Conservation (phyloP, 306 rosid genomes). For the Cajanus cajan region DNA sequence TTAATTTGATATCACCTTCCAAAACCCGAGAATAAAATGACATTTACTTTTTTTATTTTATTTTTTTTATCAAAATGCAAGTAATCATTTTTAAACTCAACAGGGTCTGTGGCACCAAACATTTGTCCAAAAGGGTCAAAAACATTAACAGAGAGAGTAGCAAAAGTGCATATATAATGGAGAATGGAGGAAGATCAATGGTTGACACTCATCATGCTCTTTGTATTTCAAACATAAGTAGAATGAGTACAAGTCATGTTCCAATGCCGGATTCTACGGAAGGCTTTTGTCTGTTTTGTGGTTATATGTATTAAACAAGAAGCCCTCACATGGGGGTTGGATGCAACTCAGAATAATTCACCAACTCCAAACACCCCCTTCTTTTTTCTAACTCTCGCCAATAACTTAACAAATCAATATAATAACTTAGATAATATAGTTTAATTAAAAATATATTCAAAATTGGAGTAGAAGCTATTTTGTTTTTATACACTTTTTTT, state of each 20-base stretch:
- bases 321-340: constrained; percentile 63
- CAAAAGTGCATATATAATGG: background rate
- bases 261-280: constrained; percentile 56
- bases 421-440: background rate
- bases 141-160: background rate
- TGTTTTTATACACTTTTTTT: no score
- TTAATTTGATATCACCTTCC: no score
- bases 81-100: background rate
- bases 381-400: constrained; percentile 29
- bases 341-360: constrained; percentile 51
- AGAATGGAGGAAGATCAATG: background rate
- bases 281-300: constrained; percentile 38
- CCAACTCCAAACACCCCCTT: constrained; percentile 43
- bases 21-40: no score
- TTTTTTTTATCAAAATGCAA: background rate
- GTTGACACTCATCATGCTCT: background rate
- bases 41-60: no score
- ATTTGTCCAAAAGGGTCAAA: background rate
- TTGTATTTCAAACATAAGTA: background rate
- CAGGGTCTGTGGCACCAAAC: background rate
- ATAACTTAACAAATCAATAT: background rate
- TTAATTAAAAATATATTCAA: background rate
- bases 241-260: constrained; percentile 43
- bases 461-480: no score
- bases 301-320: constrained; percentile 24